Evolutionary conservation across 257 asterid genomes (phyloP), one percentile per base, ranked within the genome.

Genomic region (Ajuga chamaepitys): DNA sequence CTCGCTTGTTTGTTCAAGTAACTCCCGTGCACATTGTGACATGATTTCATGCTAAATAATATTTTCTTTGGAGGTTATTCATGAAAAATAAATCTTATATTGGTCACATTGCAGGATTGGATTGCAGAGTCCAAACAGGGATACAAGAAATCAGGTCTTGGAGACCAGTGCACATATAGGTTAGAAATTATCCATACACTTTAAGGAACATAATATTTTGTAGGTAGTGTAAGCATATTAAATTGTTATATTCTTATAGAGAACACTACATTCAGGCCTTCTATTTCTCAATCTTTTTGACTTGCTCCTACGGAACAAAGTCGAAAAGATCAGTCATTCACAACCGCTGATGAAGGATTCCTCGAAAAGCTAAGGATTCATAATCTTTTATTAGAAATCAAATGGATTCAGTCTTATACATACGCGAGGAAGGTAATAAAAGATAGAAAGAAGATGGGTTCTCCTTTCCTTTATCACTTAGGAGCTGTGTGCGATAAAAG

Each of bases 1-100:
- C 93, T 55, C 95, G 85, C 21, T 80, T 92, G 7, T 92, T 82
- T 41, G 66, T 78, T 50, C 96, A 88, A 77, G 98, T 84, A 65
- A 45, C 41, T 57, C 56, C 12, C 53, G 5, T 34, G 1, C 22
- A 9, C 21, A 45, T 30, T 30, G 37, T 30, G 37, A 30, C 7
- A 30, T 5, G 37, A 30, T 0, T 30, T 8, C 37, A 30, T 30
- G 7, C 7, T 30, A 4, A 4, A 30, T 30, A 30, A 1, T 47
- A 14, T 38, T 32, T 7, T 62, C 24, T 57, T 32, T 34, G 4
- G 18, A 42, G 50, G 8, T 13, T 41, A 37, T 1, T 44, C 9
- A 11, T 61, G 5, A 42, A 9, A 24, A 16, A n/a, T n/a, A 13
- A 13, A 42, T 55, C 26, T 9, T 37, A 18, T 2, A 4, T 6